Conservation (phyloP, 2,329 filamentous ascomycete genomes). For the Phyllosticta ampelicida region DNA sequence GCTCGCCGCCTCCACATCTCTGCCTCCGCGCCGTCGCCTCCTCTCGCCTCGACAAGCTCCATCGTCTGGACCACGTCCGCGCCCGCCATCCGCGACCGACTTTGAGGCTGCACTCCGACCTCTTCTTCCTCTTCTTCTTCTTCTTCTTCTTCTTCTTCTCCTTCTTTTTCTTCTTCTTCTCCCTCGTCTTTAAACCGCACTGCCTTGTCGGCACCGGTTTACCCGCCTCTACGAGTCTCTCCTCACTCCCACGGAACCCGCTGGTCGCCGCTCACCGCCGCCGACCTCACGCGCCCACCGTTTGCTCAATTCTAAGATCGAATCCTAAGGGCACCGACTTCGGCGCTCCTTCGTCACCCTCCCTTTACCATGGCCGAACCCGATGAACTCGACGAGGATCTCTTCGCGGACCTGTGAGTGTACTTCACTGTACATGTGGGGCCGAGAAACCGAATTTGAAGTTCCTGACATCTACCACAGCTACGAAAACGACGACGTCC, state of each 20-base stretch:
- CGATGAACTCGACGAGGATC: constrained; percentile 82
- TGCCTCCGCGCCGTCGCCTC: too few relatives aligned
- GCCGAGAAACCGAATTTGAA: not conserved
- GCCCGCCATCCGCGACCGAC: too few relatives aligned
- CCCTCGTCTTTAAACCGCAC: too few relatives aligned
- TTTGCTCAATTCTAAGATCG: constrained; percentile 6
- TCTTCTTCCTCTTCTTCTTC: too few relatives aligned
- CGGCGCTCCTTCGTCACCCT: constrained; percentile 1
- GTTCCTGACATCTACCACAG: constrained; percentile 14
- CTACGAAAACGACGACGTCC: constrained; percentile 29
- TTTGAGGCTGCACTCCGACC: too few relatives aligned
- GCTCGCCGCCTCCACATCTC: too few relatives aligned
- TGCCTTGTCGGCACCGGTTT: too few relatives aligned
- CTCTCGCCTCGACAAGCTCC: too few relatives aligned
- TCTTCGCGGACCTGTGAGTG: constrained; percentile 89
- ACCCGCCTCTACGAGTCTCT: not conserved
- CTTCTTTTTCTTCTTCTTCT: too few relatives aligned
- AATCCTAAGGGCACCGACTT: not conserved
- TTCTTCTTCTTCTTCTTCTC: too few relatives aligned
- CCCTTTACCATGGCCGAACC: constrained; percentile 58
- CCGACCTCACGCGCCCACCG: not conserved
- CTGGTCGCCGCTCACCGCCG: not conserved
- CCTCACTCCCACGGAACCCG: not conserved
- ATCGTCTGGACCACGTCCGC: too few relatives aligned
- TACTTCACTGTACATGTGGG: not conserved